These are phyloP conservation scores for Alnus glutinosa DNA, from an alignment of 306 rosid species.

Conservation along the genomic window DNA sequence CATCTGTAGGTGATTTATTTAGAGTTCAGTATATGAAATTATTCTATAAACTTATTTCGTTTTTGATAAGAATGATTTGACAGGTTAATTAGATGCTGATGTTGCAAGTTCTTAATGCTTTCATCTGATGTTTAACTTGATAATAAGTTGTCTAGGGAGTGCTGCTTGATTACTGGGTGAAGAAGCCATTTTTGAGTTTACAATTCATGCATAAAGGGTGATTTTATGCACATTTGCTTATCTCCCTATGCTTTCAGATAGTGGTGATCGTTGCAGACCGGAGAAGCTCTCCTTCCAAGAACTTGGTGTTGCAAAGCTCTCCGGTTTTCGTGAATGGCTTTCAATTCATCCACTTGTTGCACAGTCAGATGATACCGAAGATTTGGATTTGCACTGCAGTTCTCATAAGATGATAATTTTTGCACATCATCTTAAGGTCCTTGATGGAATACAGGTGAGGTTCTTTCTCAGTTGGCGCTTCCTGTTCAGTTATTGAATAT, in stretches of 20 bases:
- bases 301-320: conserved; percentile 85
- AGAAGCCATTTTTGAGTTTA: conserved; percentile 22
- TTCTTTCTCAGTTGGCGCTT: conserved; percentile 24
- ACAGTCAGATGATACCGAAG: conserved; percentile 49
- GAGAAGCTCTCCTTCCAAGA: conserved; percentile 77
- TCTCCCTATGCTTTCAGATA: conserved; percentile 30
- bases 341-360: conserved; percentile 76
- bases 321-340: conserved; percentile 90
- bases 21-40: not conserved
- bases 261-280: conserved; percentile 21
- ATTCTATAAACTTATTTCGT: not conserved
- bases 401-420: conserved; percentile 85
- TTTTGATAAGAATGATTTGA: not conserved
- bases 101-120: not conserved
- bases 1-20: not conserved
- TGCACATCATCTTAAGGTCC: conserved; percentile 95
- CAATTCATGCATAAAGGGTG: conserved; percentile 11
- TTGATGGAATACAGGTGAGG: conserved; percentile 82
- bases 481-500: conserved; percentile 23
- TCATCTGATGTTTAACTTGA: not conserved
- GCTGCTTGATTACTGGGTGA: conserved; percentile 3
- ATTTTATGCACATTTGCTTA: not conserved
- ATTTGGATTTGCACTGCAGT: conserved; percentile 37
- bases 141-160: not conserved
- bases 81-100: not conserved